Conservation (phyloP, 2,329 filamentous ascomycete species). For the Aspergillus sp. region DNA sequence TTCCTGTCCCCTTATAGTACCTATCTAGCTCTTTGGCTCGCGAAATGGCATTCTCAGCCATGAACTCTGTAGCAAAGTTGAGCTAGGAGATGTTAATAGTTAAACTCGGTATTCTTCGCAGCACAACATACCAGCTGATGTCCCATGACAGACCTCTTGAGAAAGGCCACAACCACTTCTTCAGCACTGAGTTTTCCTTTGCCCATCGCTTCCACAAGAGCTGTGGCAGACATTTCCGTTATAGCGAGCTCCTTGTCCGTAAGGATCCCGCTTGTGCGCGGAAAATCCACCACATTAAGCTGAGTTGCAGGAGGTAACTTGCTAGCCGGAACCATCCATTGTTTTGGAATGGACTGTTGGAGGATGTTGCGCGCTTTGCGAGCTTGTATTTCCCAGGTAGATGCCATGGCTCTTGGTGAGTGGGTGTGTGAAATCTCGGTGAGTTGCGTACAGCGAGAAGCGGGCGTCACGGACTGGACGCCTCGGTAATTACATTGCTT, state of each 20-base stretch:
- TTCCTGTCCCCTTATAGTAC: conserved; percentile 36
- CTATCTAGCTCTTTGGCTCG: conserved; percentile 34
- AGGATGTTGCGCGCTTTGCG: conserved; percentile 35
- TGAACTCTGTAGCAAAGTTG: conserved; percentile 40
- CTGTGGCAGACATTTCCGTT: conserved; percentile 46
- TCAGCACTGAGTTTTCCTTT: conserved; percentile 29
- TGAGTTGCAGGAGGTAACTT: conserved; percentile 27
- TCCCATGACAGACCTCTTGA: conserved; percentile 34
- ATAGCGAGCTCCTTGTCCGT: conserved; percentile 51
- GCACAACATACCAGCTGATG: conserved; percentile 31
- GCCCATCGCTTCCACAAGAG: conserved; percentile 29
- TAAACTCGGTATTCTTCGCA: background rate
- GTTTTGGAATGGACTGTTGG: conserved; percentile 32
- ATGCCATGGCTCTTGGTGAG: conserved; percentile 18
- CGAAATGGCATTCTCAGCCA: conserved; percentile 35
- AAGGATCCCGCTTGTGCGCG: conserved; percentile 49
- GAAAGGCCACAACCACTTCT: conserved; percentile 33
- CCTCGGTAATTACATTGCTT: no score
- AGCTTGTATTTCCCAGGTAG: conserved; percentile 33
- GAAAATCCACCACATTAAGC: conserved; percentile 32
- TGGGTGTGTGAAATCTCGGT: background rate
- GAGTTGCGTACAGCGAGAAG: no score
- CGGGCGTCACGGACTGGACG: no score
- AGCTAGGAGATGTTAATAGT: conserved; percentile 19
- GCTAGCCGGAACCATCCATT: conserved; percentile 33